phyloP scores from a whole-genome alignment of 768 basidiomycete genomes.

The Thelephora aurantiotincta region DNA sequence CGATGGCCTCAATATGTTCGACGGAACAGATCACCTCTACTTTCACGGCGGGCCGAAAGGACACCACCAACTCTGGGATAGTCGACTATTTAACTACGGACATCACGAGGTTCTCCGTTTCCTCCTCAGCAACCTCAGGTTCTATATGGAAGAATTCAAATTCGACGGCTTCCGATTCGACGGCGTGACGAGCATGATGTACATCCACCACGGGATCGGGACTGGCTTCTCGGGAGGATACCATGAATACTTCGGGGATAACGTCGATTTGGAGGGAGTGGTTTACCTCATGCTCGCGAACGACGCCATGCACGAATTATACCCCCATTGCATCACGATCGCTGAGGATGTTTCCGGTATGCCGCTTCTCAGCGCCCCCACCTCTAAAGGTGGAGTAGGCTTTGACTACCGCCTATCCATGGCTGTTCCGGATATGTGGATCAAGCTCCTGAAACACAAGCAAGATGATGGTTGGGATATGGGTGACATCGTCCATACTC shows the following conservation, averaged over 20 bases:
- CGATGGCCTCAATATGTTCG: slow-evolving; percentile 91
- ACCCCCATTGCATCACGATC: slow-evolving; percentile 75
- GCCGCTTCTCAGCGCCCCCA: slow-evolving; percentile 82
- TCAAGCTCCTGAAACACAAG: slow-evolving; percentile 93
- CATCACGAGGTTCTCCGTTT: slow-evolving; percentile 91
- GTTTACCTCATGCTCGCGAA: slow-evolving; percentile 98
- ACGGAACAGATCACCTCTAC: slow-evolving; percentile 94
- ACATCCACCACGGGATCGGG: slow-evolving; percentile 93
- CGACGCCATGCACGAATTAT: slow-evolving; percentile 71
- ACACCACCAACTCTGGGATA: slow-evolving; percentile 94
- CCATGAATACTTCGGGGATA: slow-evolving; percentile 90
- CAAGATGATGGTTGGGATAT: slow-evolving; percentile 82
- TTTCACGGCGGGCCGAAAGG: slow-evolving; percentile 92
- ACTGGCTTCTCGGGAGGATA: slow-evolving; percentile 97
- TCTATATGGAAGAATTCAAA: slow-evolving; percentile 87
- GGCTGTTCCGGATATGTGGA: slow-evolving; percentile 99
- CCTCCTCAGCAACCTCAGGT: slow-evolving; percentile 87
- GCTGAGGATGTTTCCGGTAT: slow-evolving; percentile 99
- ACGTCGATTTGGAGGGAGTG: slow-evolving; percentile 77
- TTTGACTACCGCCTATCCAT: slow-evolving; percentile 98
- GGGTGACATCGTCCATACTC: slow-evolving; percentile 71
- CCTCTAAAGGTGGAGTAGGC: slow-evolving; percentile 75
- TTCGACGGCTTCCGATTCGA: slow-evolving; percentile 99
- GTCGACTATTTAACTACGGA: slow-evolving; percentile 93
- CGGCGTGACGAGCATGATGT: slow-evolving; percentile 99